Evolutionary conservation across 2,329 filamentous ascomycete species (phyloP).

Genomic region (Penicillium sp.): DNA sequence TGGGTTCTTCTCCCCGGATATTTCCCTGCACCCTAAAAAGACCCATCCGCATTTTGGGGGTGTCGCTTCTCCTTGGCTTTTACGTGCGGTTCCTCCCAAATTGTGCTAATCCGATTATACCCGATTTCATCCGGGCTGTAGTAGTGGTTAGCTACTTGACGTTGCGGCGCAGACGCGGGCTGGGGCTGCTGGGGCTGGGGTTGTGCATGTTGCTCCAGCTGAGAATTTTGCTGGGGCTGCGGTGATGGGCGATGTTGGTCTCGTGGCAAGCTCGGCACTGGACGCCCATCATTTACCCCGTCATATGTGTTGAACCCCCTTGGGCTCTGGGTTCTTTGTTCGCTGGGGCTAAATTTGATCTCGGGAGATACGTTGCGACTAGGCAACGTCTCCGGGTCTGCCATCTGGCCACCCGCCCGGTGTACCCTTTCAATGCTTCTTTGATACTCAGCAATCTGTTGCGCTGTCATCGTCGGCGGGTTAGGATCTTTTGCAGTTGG

Average conservation of each 20-base stretch:
- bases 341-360: constrained; percentile 30
- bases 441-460: constrained; percentile 42
- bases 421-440: constrained; percentile 35
- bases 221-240: not conserved
- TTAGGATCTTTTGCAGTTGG: constrained; percentile 44
- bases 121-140: constrained; percentile 43
- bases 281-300: constrained; percentile 19
- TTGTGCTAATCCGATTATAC: constrained; percentile 36
- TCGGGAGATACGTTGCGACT: constrained; percentile 32
- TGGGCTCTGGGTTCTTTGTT: constrained; percentile 13
- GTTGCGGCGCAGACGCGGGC: not conserved
- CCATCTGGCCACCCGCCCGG: constrained; percentile 30
- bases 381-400: constrained; percentile 31
- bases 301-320: constrained; percentile 12
- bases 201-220: not conserved
- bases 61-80: constrained; percentile 23
- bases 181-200: constrained; percentile 6
- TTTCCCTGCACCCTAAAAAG: constrained; percentile 43
- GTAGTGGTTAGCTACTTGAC: constrained; percentile 25
- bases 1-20: constrained; percentile 35
- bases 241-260: not conserved
- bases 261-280: not conserved
- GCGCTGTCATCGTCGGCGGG: constrained; percentile 39
- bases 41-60: constrained; percentile 30
- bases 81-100: constrained; percentile 33